These are phyloP conservation scores for Trametes villosa DNA, from an alignment of 768 basidiomycete species.

Conservation along the genomic window DNA sequence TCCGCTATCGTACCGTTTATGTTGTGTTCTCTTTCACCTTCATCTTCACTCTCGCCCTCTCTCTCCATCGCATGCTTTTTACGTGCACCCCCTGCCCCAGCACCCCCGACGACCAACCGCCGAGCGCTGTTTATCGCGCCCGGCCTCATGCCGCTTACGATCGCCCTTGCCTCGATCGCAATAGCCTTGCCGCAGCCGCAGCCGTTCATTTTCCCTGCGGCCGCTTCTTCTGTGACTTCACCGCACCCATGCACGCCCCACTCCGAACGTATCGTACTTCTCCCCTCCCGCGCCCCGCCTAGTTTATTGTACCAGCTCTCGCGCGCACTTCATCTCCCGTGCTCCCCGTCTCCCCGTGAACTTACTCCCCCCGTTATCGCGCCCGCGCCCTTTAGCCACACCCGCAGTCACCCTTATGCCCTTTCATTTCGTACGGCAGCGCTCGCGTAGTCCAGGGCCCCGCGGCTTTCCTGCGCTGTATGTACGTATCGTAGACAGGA, in stretches of 20 bases:
- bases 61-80: not conserved
- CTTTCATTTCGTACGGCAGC: not conserved
- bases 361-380: not conserved
- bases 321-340: not conserved
- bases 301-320: not conserved
- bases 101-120: too few relatives aligned
- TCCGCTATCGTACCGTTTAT: conserved; percentile 5
- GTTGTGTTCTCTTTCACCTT: not conserved
- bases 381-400: not conserved
- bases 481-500: conserved; percentile 22
- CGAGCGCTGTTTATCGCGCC: not conserved
- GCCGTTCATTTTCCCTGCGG: not conserved
- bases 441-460: not conserved
- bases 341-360: too few relatives aligned
- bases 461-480: conserved; percentile 15
- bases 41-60: conserved; percentile 1
- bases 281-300: not conserved
- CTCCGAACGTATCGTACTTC: conserved; percentile 12
- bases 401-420: not conserved
- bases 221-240: conserved; percentile 2
- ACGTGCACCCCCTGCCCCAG: not conserved
- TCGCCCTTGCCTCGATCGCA: conserved; percentile 24
- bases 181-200: conserved; percentile 11
- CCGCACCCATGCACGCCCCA: conserved; percentile 7
- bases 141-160: conserved; percentile 15